phyloP scores from a whole-genome alignment of 257 asterid species.

The Leonotis leonurus region DNA sequence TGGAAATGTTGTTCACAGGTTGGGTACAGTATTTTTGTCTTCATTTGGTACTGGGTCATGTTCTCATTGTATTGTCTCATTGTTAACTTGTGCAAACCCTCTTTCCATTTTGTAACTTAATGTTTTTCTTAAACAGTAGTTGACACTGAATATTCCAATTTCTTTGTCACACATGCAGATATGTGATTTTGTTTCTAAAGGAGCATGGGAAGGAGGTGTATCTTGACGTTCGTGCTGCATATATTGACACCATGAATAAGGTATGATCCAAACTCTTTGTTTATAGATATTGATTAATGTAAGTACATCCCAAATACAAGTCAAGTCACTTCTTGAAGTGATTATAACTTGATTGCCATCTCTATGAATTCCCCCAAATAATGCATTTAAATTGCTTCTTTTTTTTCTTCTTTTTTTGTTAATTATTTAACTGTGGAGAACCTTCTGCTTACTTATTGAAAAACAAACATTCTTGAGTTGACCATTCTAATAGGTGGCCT shows the following conservation, averaged over 20 bases:
- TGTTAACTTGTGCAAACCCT: neutral
- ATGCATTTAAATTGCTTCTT: too few species aligned
- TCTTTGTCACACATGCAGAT: slow-evolving; percentile 44
- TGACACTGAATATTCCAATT: slow-evolving; percentile 1
- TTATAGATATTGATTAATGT: slow-evolving; percentile 20
- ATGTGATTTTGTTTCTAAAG: slow-evolving; percentile 72
- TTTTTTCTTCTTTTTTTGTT: slow-evolving; percentile 9
- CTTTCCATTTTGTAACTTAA: slow-evolving; percentile 4
- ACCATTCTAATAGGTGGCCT: too few species aligned
- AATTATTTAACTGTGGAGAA: neutral
- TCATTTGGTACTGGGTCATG: slow-evolving; percentile 1
- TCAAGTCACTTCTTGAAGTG: slow-evolving; percentile 6
- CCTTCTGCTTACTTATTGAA: neutral
- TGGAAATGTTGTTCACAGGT: neutral
- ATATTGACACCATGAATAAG: slow-evolving; percentile 97
- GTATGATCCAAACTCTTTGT: slow-evolving; percentile 28
- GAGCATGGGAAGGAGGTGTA: slow-evolving; percentile 91
- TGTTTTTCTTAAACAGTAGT: neutral
- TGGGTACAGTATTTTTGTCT: neutral
- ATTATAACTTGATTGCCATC: slow-evolving; percentile 15
- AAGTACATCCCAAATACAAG: neutral
- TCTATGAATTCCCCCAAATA: too few species aligned
- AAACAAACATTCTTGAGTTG: neutral
- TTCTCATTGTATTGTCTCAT: neutral
- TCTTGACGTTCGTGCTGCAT: slow-evolving; percentile 89